phyloP scores from a whole-genome alignment of 2,329 filamentous ascomycete genomes.

The Myrmaecium sp. region DNA sequence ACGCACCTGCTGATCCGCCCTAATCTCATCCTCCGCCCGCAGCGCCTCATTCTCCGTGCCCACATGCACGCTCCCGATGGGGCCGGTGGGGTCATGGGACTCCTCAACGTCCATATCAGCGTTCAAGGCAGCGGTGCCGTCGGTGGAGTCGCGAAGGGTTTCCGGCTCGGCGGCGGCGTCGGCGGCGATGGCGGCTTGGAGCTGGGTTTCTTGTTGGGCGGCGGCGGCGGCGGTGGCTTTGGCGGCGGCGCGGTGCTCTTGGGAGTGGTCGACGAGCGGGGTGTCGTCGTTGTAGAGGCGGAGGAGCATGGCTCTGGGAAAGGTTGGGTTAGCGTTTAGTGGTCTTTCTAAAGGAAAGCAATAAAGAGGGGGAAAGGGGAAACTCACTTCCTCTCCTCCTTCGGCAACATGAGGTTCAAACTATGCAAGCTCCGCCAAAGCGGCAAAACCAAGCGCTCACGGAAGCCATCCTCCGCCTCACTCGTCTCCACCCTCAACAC shows the following conservation, averaged over 20 bases:
- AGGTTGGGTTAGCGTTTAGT: conserved; percentile 1
- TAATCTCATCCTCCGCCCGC: conserved; percentile 2
- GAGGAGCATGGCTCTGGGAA: conserved; percentile 61
- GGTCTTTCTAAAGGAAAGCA: neutral
- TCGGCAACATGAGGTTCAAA: conserved; percentile 93
- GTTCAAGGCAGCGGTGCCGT: conserved; percentile 1
- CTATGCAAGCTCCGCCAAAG: conserved; percentile 87
- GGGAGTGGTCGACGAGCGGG: conserved; percentile 55
- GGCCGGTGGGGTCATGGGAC: neutral
- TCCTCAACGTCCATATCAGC: conserved; percentile 2
- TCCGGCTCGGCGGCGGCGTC: conserved; percentile 1
- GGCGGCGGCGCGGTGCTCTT: conserved; percentile 8
- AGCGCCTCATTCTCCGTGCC: conserved; percentile 2
- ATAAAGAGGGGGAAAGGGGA: neutral
- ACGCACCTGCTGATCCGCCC: conserved; percentile 3
- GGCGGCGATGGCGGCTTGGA: neutral
- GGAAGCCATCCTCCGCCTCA: conserved; percentile 41
- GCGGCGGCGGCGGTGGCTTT: conserved; percentile 8
- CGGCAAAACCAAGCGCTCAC: conserved; percentile 73
- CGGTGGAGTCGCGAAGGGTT: neutral
- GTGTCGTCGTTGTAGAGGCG: conserved; percentile 81
- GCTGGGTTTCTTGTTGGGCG: neutral
- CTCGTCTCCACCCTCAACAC: conserved; percentile 71
- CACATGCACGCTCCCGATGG: neutral
- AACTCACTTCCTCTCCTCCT: conserved; percentile 60